Base-by-base conservation (phyloP, 2,329 filamentous ascomycete species). In the Didymella lethalis region DNA sequence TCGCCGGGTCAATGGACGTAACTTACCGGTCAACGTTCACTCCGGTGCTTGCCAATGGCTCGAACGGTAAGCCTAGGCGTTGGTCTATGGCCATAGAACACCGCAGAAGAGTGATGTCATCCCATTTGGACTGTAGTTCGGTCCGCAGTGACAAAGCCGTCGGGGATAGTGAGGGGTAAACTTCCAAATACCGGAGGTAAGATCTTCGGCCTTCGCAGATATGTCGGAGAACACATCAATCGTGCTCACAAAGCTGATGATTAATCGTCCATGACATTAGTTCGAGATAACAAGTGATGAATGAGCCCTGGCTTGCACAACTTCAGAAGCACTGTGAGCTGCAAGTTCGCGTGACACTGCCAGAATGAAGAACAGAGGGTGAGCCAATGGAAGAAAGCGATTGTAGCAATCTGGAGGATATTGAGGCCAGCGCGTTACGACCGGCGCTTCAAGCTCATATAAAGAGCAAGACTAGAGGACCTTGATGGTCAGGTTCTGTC, bases 121-220 rank as follows among this genome's bases (percentile, higher is more conserved):
- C 11, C 8, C n/a, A 26, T 31, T 32, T 32, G 31, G 31, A 12
- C 31, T 32, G 31, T 32, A 4, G 31, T 16, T 16, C 12, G 12
- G 14, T 4, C 46, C 12, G 31, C 26, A 7, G 20, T 54, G 50
- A 59, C 46, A 50, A 54, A 59, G 50, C 47, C 40, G 40, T 32
- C 50, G 56, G 50, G 32, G 38, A 36, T 48, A 59, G 43, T 47
- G 56, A 59, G 56, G 56, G 56, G 56, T 50, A 59, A 31, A 32
- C 47, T 54, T 54, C 50, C 47, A 54, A 59, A 54, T 47, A 41
- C 46, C 56, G 56, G 32, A 23, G 14, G 12, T 49, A 43, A 58
- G 36, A 40, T 25, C 23, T 4, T 10, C 28, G 14, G 16, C 16
- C 6, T 18, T 36, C 26, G 26, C 36, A 41, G 34, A 34, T 34